phyloP scores from a whole-genome alignment of 2,329 filamentous ascomycete genomes.

The Sarocladium brachiariae region DNA sequence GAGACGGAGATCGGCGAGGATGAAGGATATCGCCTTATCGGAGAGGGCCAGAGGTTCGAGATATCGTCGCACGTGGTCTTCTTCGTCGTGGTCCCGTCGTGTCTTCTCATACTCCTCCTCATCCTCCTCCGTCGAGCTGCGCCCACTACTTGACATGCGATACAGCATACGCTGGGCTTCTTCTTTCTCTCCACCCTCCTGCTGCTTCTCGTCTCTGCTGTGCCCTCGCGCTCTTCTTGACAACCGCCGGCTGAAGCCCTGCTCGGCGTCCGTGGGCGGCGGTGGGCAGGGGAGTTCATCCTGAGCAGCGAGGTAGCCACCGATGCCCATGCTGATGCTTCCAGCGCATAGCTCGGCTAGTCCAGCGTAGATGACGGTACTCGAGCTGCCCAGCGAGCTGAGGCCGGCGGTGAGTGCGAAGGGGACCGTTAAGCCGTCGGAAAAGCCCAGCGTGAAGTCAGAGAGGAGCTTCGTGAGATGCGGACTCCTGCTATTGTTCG shows the following conservation, averaged over 20 bases:
- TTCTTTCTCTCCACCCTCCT: conserved; percentile 14
- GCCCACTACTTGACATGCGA: neutral
- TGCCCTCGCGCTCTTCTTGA: neutral
- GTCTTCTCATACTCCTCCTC: neutral
- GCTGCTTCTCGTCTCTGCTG: too few species aligned
- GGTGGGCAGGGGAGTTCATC: conserved; percentile 23
- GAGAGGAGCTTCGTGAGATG: conserved; percentile 39
- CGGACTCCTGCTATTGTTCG: neutral
- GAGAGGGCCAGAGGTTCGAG: conserved; percentile 26
- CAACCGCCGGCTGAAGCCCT: neutral
- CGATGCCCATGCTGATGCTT: conserved; percentile 67
- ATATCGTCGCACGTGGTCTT: conserved; percentile 23
- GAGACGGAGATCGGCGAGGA: conserved; percentile 20
- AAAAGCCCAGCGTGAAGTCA: conserved; percentile 66
- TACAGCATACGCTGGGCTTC: conserved; percentile 20
- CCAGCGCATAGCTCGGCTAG: conserved; percentile 65
- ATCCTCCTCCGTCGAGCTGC: conserved; percentile 2
- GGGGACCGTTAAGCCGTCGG: conserved; percentile 68
- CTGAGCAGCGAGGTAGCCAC: conserved; percentile 59
- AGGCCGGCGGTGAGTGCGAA: conserved; percentile 69
- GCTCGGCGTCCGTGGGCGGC: neutral
- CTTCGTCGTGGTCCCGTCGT: conserved; percentile 10
- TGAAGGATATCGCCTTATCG: conserved; percentile 13
- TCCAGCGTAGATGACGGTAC: conserved; percentile 60
- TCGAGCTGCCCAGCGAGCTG: conserved; percentile 50